Evolutionary conservation across 768 basidiomycete species (phyloP), one percentile per base, ranked within the genome.

Genomic region (Serpula lacrymans): DNA sequence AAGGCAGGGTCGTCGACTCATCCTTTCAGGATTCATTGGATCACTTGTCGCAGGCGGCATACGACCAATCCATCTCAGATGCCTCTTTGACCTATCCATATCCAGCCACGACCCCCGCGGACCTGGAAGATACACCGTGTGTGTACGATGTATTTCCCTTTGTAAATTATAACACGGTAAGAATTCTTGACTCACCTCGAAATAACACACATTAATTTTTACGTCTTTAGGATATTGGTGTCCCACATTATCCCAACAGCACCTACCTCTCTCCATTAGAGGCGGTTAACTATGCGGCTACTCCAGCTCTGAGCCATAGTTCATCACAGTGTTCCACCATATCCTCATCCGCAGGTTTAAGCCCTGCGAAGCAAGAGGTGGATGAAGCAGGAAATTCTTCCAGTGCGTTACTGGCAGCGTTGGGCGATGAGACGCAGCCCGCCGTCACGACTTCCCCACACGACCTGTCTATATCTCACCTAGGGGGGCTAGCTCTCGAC

Each of bases 41-140:
- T 6, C 32, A 42, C 32, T 39, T 45, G 34, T 43, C 44, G 7
- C 44, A 42, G 29, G 35, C 33, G n/a, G 35, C 39, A 25, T 35
- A 41, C 35, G 14, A 14, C 25, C 39, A 32, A 12, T 33, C 35
- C 35, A 32, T 30, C 11, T 17, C 14, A 23, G 39, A 41, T 22
- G 34, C 24, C 6, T 21, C 12, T 9, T 32, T 22, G 6, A 20
- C 39, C 13, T 32, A 41, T 20, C 39, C 34, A 16, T 41, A 31
- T 29, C 39, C 34, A 18, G 8, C 31, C 25, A n/a, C 29, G 14
- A 21, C 36, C 18, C 31, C 31, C 20, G 31, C n/a, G 31, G 7
- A n/a, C 20, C 20, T 33, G 31, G n/a, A 8, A 8, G 31, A 33
- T n/a, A n/a, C 31, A n/a, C 14, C 6, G 20, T n/a, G 14, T 7